Percentiles rank a stretch among this genome's conserved stretches.
Conservation (phyloP, 352 stramenopile species). For the Lagenidium sp. region DNA sequence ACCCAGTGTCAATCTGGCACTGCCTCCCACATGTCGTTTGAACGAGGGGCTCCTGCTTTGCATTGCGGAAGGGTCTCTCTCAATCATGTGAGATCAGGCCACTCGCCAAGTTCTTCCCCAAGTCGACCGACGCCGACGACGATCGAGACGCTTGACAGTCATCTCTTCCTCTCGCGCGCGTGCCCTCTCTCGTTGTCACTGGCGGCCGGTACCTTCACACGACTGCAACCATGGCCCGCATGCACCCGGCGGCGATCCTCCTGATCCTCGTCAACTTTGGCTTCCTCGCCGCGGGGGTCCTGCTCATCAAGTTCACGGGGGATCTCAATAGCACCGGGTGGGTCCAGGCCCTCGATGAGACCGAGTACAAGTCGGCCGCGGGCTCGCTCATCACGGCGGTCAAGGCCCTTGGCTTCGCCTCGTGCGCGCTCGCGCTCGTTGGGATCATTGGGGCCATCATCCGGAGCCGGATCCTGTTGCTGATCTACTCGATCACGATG, state of each 20-base stretch:
- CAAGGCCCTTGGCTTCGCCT: conserved; percentile 35
- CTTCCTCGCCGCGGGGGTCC: conserved; percentile 48
- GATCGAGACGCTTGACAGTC: too few relatives aligned
- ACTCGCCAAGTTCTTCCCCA: too few relatives aligned
- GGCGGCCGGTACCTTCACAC: too few relatives aligned
- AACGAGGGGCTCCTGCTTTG: too few relatives aligned
- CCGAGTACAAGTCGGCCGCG: conserved; percentile 50
- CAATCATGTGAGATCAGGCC: too few relatives aligned
- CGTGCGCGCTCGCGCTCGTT: conserved; percentile 50
- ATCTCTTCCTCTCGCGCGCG: too few relatives aligned
- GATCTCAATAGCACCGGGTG: conserved; percentile 55
- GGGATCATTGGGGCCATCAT: conserved; percentile 59
- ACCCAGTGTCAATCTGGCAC: too few relatives aligned
- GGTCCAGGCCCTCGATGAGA: conserved; percentile 63
- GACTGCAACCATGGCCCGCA: conserved; percentile 15
- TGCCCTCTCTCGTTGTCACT: too few relatives aligned
- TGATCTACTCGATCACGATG: conserved; percentile 71
- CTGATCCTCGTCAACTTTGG: conserved; percentile 71
- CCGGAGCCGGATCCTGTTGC: conserved; percentile 54
- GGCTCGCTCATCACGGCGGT: conserved; percentile 33
- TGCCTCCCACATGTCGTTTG: too few relatives aligned
- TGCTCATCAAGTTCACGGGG: conserved; percentile 57
- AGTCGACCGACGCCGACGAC: too few relatives aligned
- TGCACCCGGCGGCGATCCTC: conserved; percentile 39
- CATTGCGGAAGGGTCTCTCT: too few relatives aligned